Evolutionary conservation across 2,329 filamentous ascomycete genomes (phyloP).

Genomic region (Monosporascus sp.): DNA sequence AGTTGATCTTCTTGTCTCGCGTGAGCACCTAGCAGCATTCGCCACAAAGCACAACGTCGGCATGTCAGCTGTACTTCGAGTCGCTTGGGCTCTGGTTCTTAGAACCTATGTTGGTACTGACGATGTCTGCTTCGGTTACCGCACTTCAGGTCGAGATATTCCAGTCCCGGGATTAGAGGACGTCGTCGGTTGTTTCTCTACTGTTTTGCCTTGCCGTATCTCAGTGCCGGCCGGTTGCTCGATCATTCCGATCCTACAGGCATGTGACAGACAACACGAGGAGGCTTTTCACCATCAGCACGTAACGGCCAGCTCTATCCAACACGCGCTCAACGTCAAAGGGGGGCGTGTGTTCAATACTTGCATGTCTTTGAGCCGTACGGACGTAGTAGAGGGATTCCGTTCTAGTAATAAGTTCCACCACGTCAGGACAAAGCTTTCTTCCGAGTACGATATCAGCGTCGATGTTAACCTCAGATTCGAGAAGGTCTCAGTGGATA

Average conservation of each 20-base stretch:
- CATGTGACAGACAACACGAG: constrained; percentile 19
- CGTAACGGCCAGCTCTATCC: constrained; percentile 40
- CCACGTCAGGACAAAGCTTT: constrained; percentile 35
- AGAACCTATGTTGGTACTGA: constrained; percentile 48
- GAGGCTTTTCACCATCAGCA: constrained; percentile 36
- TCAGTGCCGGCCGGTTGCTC: constrained; percentile 11
- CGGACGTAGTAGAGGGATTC: constrained; percentile 15
- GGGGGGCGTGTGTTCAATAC: constrained; percentile 45
- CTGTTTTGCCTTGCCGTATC: constrained; percentile 20
- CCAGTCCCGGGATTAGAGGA: constrained; percentile 34
- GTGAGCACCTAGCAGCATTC: constrained; percentile 39
- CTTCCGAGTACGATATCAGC: constrained; percentile 42
- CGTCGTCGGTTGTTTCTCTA: constrained; percentile 42
- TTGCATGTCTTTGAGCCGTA: constrained; percentile 42
- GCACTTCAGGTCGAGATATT: constrained; percentile 39
- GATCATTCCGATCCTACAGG: constrained; percentile 19
- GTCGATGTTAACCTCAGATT: constrained; percentile 38
- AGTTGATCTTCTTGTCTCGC: constrained; percentile 36
- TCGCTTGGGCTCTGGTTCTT: constrained; percentile 56
- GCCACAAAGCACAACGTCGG: constrained; percentile 35
- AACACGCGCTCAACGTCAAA: constrained; percentile 39
- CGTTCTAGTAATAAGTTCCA: constrained; percentile 30
- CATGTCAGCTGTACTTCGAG: constrained; percentile 45
- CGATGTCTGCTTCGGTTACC: constrained; percentile 51
- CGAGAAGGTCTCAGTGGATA: constrained; percentile 36